Evolutionary conservation across 2,329 filamentous ascomycete genomes (phyloP).

Genomic region (Dichotomopilus funicola): DNA sequence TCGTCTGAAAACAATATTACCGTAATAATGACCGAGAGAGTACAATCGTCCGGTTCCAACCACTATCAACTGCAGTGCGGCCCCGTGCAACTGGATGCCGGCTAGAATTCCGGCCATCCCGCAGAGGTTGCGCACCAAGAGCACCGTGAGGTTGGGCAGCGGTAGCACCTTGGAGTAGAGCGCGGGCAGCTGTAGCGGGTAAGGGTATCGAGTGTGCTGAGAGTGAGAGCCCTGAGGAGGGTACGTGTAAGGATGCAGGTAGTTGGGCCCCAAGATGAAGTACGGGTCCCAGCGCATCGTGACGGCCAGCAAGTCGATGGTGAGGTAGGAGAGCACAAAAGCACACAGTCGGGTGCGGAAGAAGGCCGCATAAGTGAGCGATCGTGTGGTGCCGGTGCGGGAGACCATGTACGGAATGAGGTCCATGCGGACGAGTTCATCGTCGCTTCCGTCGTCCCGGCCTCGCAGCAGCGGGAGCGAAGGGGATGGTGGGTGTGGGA

Average conservation of each 20-base stretch:
- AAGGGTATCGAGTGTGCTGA: slow-evolving; percentile 6
- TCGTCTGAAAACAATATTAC: slow-evolving; percentile 45
- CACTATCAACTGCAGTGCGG: too few relatives aligned
- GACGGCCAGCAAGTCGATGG: slow-evolving; percentile 64
- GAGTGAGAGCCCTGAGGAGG: slow-evolving; percentile 39
- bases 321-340: slow-evolving; percentile 54
- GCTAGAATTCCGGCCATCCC: slow-evolving; percentile 50
- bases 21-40: too few relatives aligned
- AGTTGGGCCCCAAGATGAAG: slow-evolving; percentile 51
- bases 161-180: slow-evolving; percentile 28
- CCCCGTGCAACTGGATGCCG: slow-evolving; percentile 45
- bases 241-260: slow-evolving; percentile 29
- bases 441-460: neutral
- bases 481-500: slow-evolving; percentile 43
- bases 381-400: slow-evolving; percentile 40
- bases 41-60: too few relatives aligned
- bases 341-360: slow-evolving; percentile 38
- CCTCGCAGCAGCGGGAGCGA: too few relatives aligned
- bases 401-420: slow-evolving; percentile 36
- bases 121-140: slow-evolving; percentile 50
- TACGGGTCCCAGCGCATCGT: slow-evolving; percentile 71
- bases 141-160: slow-evolving; percentile 42
- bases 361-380: slow-evolving; percentile 38
- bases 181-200: too few relatives aligned
- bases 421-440: slow-evolving; percentile 32